Evolutionary conservation across 805 yeast genomes (phyloP).

Genomic region (Starmera quercuum): DNA sequence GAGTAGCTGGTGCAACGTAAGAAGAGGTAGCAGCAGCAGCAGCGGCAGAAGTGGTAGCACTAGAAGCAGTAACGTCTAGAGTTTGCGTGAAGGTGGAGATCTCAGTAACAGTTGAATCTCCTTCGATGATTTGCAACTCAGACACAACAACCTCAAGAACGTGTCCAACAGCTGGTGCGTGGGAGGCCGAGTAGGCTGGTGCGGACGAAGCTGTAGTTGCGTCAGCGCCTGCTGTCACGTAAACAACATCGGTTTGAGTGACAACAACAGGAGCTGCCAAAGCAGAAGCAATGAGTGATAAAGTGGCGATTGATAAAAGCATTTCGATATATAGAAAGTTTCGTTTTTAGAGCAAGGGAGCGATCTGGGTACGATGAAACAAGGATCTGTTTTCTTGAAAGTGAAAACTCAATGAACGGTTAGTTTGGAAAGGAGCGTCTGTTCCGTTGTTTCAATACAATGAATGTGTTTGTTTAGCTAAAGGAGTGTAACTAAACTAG

Average conservation of each 20-base stretch:
- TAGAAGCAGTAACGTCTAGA: not conserved
- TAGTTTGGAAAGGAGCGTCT: not conserved
- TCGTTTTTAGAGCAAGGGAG: not conserved
- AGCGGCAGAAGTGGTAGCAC: conserved; percentile 9
- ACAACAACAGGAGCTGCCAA: conserved; percentile 21
- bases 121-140: conserved; percentile 13
- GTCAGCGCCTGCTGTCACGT: conserved; percentile 15
- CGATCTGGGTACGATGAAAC: not conserved
- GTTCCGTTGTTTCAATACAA: not conserved
- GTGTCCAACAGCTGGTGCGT: conserved; percentile 15
- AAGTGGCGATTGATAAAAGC: conserved; percentile 16
- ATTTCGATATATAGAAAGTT: conserved; percentile 2
- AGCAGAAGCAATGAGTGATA: conserved; percentile 17
- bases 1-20: conserved; percentile 16
- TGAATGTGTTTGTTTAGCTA: too few relatives aligned
- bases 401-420: not conserved
- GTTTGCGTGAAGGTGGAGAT: conserved; percentile 14
- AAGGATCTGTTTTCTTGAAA: not conserved
- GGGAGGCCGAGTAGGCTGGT: conserved; percentile 10
- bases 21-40: conserved; percentile 12
- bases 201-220: conserved; percentile 8
- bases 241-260: conserved; percentile 18
- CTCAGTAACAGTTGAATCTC: conserved; percentile 14
- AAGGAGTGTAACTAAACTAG: too few relatives aligned
- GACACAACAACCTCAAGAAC: conserved; percentile 18